A percentile compares a stretch with the other conserved stretches of the same genome.
Conservation (phyloP, 176 grass and related monocot species). For the Alopecurus myosuroides region DNA sequence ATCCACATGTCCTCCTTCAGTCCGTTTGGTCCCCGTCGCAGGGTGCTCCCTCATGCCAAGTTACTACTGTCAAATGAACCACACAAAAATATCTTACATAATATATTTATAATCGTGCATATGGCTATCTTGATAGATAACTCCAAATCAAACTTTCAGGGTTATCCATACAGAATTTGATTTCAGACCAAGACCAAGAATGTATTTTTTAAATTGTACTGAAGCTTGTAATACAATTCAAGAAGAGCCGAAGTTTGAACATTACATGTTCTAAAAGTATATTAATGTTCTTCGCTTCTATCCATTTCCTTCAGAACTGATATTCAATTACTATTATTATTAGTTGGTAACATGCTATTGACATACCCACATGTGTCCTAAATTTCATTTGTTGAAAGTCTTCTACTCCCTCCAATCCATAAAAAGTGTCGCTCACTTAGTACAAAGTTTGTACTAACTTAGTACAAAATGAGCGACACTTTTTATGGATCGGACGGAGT, state of each 20-base stretch:
- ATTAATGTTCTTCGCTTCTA: not conserved
- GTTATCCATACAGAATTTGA: not conserved
- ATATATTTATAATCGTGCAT: not conserved
- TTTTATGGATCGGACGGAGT: too few relatives aligned
- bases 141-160: not conserved
- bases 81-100: not conserved
- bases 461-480: too few relatives aligned
- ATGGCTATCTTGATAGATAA: not conserved
- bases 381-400: not conserved
- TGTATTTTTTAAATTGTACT: not conserved
- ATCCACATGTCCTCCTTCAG: not conserved
- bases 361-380: not conserved
- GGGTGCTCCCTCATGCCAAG: not conserved
- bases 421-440: too few relatives aligned
- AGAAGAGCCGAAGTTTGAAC: not conserved
- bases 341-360: not conserved
- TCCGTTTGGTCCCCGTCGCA: not conserved
- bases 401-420: too few relatives aligned
- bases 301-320: not conserved
- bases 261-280: not conserved
- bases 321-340: not conserved
- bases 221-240: conserved; percentile 1
- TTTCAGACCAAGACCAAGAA: not conserved
- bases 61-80: not conserved
- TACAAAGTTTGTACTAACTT: too few relatives aligned